Base-by-base conservation (phyloP, 805 yeast genomes). In the Huiozyma naganishii region DNA sequence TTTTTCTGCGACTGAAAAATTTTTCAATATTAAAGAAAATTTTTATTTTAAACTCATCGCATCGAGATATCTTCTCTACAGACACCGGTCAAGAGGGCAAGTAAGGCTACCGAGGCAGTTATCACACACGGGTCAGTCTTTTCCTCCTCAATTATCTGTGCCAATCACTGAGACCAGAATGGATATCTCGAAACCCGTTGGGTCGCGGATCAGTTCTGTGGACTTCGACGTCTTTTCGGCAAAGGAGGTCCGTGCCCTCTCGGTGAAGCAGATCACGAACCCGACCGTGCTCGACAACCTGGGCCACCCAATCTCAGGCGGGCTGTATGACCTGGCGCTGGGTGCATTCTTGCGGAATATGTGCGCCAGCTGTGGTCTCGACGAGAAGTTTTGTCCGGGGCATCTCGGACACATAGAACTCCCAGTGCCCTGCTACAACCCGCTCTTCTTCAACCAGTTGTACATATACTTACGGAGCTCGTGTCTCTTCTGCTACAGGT, bases 331-430 rank as follows among this genome's bases (percentile, higher is more conserved):
- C 66, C 73, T 90, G 48, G 79, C 95, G n/a, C 69, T 92, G 36
- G 99, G 99, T 52, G 97, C 98, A 0, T 92, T 88, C 58, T 70
- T 87, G 49, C 75, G 81, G 58, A 86, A 90, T 62, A 72, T 84
- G 46, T 88, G 99, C 76, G 74, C 92, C 23, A 90, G 97, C 1
- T 92, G 99, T 75, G 96, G 97, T 13, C 71, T 90, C 49, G 95
- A 89, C 61, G 97, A 90, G 53, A 79, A 83, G 59, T 80, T 77
- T 54, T 92, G 99, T 69, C 97, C 97, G 4, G 99, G 99, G 39
- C 99, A 92, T 64, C 87, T 88, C 64, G 99, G 99, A 48, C 98
- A 92, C 64, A 88, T 92, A 50, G 97, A 90, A 62, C 73, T 92
- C 50, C 99, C 99, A 6, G 81, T 88, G 36, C 95, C 97, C 4